These are phyloP conservation scores for Neoscytalidium dimidiatum DNA, from an alignment of 2,329 filamentous ascomycete genomes.

Conservation along the genomic window DNA sequence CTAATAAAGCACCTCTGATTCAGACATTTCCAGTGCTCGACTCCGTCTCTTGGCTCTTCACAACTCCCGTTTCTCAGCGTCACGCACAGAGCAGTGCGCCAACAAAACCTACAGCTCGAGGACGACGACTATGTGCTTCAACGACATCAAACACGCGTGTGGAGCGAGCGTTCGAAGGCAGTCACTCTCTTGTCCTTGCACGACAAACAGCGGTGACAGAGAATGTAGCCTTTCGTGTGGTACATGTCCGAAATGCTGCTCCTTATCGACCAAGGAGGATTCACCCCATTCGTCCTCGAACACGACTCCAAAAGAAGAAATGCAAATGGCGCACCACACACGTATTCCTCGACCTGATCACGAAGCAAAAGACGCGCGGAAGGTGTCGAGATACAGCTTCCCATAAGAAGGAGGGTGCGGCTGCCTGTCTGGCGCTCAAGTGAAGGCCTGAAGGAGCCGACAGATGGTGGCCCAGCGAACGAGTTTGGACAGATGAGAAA, in stretches of 20 bases:
- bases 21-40: background rate
- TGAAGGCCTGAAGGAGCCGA: background rate
- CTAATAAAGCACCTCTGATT: background rate
- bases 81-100: background rate
- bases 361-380: slow-evolving; percentile 4
- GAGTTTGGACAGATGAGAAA: background rate
- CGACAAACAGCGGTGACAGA: slow-evolving; percentile 14
- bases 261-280: background rate
- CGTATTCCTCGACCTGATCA: background rate
- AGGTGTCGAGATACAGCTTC: slow-evolving; percentile 11
- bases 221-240: slow-evolving; percentile 18
- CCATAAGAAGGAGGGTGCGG: background rate
- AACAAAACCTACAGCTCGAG: background rate
- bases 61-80: background rate
- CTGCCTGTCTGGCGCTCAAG: background rate
- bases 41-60: background rate
- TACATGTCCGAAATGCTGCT: slow-evolving; percentile 8
- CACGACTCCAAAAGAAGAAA: background rate
- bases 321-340: background rate
- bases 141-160: slow-evolving; percentile 16
- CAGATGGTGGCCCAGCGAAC: background rate
- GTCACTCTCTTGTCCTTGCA: slow-evolving; percentile 16
- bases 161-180: slow-evolving; percentile 12
- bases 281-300: background rate
- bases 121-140: slow-evolving; percentile 9